Conservation (phyloP, 164 flowering plant genomes). For the Umbellularia californica region DNA sequence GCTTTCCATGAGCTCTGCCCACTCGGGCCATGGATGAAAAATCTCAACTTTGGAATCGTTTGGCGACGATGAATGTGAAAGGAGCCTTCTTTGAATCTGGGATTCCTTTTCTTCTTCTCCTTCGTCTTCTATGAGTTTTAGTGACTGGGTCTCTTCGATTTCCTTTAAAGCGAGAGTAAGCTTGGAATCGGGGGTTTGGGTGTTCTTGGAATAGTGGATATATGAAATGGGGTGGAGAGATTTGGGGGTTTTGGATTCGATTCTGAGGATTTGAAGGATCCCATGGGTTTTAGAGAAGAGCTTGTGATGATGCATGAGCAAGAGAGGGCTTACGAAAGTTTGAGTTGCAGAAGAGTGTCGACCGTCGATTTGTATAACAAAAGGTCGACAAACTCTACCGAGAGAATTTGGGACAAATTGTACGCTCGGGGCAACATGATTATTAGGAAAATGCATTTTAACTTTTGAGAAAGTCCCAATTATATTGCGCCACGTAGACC, state of each 20-base stretch:
- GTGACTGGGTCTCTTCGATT: slow-evolving; percentile 28
- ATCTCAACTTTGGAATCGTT: slow-evolving; percentile 20
- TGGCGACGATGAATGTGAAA: neutral
- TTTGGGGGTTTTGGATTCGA: slow-evolving; percentile 4
- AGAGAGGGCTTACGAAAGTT: neutral
- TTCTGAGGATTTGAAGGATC: slow-evolving; percentile 9
- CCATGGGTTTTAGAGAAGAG: slow-evolving; percentile 13
- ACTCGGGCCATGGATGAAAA: slow-evolving; percentile 72
- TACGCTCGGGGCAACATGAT: too few relatives aligned
- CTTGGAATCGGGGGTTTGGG: slow-evolving; percentile 23
- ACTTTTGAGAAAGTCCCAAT: too few relatives aligned
- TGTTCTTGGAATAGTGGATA: slow-evolving; percentile 19
- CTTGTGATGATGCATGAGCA: slow-evolving; percentile 15
- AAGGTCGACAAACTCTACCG: too few relatives aligned
- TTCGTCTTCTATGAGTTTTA: slow-evolving; percentile 14
- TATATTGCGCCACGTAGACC: too few relatives aligned
- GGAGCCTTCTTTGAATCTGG: neutral
- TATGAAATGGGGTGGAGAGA: slow-evolving; percentile 15
- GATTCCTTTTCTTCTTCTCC: neutral
- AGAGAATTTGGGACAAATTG: too few relatives aligned
- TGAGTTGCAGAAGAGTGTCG: too few relatives aligned
- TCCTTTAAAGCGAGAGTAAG: slow-evolving; percentile 24
- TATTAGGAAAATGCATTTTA: too few relatives aligned
- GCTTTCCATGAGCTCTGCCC: slow-evolving; percentile 63
- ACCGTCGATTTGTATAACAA: too few relatives aligned